Conservation (phyloP, 768 basidiomycete species). For the Kwoniella bestiolae region DNA sequence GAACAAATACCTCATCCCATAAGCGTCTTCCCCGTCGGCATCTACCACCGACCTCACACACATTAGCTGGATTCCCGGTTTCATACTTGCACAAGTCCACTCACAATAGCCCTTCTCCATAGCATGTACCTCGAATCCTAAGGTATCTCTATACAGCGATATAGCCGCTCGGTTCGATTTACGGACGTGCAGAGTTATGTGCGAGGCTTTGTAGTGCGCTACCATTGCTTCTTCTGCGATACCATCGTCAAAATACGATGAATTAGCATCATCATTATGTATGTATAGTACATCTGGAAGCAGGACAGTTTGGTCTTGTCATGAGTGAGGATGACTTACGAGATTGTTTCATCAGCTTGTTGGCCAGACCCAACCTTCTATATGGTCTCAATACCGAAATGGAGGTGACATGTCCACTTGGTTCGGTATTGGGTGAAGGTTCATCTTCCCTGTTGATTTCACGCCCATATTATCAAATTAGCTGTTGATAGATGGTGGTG, state of each 20-base stretch:
- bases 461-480: too few relatives aligned
- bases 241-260: background rate
- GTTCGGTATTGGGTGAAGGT: conserved; percentile 61
- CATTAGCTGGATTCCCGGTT: conserved; percentile 1
- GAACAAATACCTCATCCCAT: conserved; percentile 75
- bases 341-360: conserved; percentile 89
- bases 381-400: conserved; percentile 92
- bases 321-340: conserved; percentile 64
- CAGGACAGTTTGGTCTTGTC: background rate
- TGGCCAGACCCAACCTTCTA: conserved; percentile 86
- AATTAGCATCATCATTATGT: background rate
- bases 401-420: conserved; percentile 92
- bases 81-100: conserved; percentile 58
- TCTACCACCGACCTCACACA: conserved; percentile 61
- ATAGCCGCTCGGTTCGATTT: conserved; percentile 95
- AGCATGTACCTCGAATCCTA: conserved; percentile 84
- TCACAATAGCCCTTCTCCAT: conserved; percentile 90
- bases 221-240: conserved; percentile 85
- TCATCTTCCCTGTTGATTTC: conserved; percentile 67
- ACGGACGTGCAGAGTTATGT: conserved; percentile 87
- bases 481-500: too few relatives aligned
- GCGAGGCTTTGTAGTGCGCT: conserved; percentile 78
- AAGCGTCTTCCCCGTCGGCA: conserved; percentile 93
- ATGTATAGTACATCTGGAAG: too few relatives aligned
- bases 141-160: conserved; percentile 79